phyloP scores from a whole-genome alignment of 164 flowering plant genomes.

The Nelumbo lutea region DNA sequence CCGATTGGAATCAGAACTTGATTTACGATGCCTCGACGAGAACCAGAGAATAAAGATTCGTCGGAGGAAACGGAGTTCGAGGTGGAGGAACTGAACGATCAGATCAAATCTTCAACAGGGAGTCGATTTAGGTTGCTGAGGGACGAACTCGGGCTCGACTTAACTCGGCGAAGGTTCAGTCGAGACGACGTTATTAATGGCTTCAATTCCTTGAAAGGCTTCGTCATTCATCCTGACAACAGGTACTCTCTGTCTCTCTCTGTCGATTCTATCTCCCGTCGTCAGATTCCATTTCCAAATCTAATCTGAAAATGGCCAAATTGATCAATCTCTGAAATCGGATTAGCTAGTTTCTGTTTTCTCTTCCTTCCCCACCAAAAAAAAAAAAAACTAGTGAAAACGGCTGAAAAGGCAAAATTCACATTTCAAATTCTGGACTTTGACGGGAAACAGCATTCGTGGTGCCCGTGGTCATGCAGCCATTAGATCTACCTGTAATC shows the following conservation, averaged over 20 bases:
- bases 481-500: no score
- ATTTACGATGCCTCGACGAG: no score
- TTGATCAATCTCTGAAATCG: no score
- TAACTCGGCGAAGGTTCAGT: conserved; percentile 6
- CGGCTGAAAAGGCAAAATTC: no score
- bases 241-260: conserved; percentile 15
- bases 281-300: neutral
- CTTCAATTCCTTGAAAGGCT: conserved; percentile 6
- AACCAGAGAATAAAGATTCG: no score
- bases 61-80: conserved; percentile 20
- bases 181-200: conserved; percentile 14
- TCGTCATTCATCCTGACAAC: conserved; percentile 28
- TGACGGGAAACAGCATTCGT: no score
- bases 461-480: no score
- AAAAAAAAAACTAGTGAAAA: neutral
- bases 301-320: no score
- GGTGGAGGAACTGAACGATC: conserved; percentile 32
- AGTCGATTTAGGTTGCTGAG: conserved; percentile 21
- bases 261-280: neutral
- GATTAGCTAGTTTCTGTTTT: no score
- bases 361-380: neutral
- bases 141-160: conserved; percentile 14
- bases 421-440: no score
- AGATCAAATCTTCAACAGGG: conserved; percentile 26
- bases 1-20: no score